Conservation (phyloP, 1,284 basidiomycete genomes). For the Gymnopus androsaceus region DNA sequence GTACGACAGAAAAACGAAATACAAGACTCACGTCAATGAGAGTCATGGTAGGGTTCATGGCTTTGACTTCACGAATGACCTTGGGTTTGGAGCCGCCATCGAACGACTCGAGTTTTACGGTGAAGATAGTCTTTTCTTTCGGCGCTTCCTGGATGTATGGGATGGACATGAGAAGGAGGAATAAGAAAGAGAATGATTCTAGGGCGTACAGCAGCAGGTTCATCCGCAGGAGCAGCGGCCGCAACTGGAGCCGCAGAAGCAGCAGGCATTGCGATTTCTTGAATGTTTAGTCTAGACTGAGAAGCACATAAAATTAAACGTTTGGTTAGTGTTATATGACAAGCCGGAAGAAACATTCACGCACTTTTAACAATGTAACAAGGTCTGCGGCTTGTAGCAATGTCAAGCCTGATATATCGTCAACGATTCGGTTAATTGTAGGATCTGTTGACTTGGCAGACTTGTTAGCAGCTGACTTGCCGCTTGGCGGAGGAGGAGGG, state of each 20-base stretch:
- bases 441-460: slow-evolving; percentile 49
- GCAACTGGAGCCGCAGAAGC: slow-evolving; percentile 66
- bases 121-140: slow-evolving; percentile 99
- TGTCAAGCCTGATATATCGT: slow-evolving; percentile 90
- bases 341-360: slow-evolving; percentile 16
- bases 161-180: slow-evolving; percentile 13
- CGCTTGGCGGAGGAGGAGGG: slow-evolving; percentile 43
- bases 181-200: not conserved
- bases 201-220: slow-evolving; percentile 60
- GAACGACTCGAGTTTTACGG: slow-evolving; percentile 91
- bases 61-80: slow-evolving; percentile 98
- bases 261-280: slow-evolving; percentile 94
- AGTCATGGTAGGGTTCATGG: slow-evolving; percentile 90
- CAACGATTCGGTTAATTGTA: slow-evolving; percentile 83
- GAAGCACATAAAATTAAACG: too few relatives aligned
- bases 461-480: slow-evolving; percentile 13
- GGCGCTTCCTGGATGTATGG: slow-evolving; percentile 76
- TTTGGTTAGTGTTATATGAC: too few relatives aligned
- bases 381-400: slow-evolving; percentile 97
- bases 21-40: slow-evolving; percentile 87
- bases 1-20: slow-evolving; percentile 21
- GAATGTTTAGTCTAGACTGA: slow-evolving; percentile 92
- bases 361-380: slow-evolving; percentile 88
- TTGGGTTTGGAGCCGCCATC: slow-evolving; percentile 92
- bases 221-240: slow-evolving; percentile 57